Evolutionary conservation across 75 land plant genomes (phyloP).

Genomic region (Larix kaempferi): DNA sequence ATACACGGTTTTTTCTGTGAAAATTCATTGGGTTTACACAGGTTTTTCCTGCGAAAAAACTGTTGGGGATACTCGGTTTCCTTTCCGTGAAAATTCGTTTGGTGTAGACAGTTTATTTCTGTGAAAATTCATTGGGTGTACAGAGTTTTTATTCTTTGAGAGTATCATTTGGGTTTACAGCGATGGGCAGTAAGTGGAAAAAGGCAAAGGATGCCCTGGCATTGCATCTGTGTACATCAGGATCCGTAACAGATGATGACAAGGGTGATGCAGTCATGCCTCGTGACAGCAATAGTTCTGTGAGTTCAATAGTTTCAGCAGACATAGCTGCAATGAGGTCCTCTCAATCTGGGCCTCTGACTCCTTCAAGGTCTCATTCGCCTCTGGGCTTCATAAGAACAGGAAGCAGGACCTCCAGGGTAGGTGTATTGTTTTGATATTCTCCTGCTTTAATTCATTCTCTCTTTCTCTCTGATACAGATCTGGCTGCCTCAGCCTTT

Average conservation of each 20-base stretch:
- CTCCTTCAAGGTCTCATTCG: constrained; percentile 35
- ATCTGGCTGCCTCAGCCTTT: background rate
- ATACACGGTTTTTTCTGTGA: no score
- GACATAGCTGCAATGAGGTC: background rate
- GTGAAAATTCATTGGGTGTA: no score
- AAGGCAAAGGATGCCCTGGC: constrained; percentile 45
- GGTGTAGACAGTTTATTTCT: no score
- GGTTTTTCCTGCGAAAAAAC: no score
- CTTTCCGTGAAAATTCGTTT: no score
- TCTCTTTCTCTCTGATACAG: background rate
- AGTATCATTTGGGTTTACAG: background rate
- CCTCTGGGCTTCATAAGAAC: constrained; percentile 41
- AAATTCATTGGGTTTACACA: no score
- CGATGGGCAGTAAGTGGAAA: constrained; percentile 54
- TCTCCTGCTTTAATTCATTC: no score
- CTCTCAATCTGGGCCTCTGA: constrained; percentile 22
- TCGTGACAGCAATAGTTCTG: background rate
- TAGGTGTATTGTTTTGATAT: constrained; percentile 3
- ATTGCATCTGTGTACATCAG: constrained; percentile 30
- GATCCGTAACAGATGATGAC: constrained; percentile 28
- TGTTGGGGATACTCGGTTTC: no score
- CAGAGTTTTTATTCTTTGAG: background rate
- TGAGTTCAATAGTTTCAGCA: background rate
- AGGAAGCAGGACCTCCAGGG: constrained; percentile 48
- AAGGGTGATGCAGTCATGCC: background rate